A percentile compares a stretch with the other conserved stretches of the same genome.
Evolutionary conservation across 495 filamentous ascomycete species (phyloP).

Genomic region (Jackrogersella multiformis): DNA sequence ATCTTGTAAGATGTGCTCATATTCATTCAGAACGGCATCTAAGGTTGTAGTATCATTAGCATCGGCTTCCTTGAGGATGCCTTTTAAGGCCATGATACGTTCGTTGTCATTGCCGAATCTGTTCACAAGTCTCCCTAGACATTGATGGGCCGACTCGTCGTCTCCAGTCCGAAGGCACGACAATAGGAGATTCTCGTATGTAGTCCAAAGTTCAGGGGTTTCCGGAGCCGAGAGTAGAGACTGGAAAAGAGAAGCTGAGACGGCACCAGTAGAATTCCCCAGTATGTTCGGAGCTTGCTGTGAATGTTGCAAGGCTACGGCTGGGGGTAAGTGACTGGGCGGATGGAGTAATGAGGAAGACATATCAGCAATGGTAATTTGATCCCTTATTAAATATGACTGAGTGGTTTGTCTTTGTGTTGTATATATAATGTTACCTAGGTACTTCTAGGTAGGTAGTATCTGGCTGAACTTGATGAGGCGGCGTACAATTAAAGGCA

Average conservation of each 20-base stretch:
- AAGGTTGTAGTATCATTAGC: conserved; percentile 71
- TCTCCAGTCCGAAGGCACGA: conserved; percentile 88
- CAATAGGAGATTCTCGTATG: conserved; percentile 85
- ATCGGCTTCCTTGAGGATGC: conserved; percentile 85
- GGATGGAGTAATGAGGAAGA: conserved; percentile 60
- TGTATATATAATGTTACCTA: too few species aligned
- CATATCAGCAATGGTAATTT: conserved; percentile 46
- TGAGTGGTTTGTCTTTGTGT: too few species aligned
- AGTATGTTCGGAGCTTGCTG: conserved; percentile 81
- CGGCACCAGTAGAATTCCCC: conserved; percentile 55
- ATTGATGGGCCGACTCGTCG: conserved; percentile 75
- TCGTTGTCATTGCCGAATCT: conserved; percentile 88
- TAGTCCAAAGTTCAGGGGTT: conserved; percentile 78
- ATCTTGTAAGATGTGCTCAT: conserved; percentile 75
- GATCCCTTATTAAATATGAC: background rate
- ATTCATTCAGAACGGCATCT: conserved; percentile 74
- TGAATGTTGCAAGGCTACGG: conserved; percentile 71
- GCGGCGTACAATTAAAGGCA: background rate
- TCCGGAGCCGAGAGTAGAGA: conserved; percentile 68
- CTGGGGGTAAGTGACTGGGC: conserved; percentile 58
- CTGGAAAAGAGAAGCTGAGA: conserved; percentile 60
- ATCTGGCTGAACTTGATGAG: background rate
- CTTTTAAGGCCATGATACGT: conserved; percentile 80
- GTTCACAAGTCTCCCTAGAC: conserved; percentile 74
- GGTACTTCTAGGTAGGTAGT: too few species aligned